A percentile compares a stretch with the other conserved stretches of the same genome.
Conservation (phyloP, 176 grass and related monocot genomes). For the Pontederia paniculata region DNA sequence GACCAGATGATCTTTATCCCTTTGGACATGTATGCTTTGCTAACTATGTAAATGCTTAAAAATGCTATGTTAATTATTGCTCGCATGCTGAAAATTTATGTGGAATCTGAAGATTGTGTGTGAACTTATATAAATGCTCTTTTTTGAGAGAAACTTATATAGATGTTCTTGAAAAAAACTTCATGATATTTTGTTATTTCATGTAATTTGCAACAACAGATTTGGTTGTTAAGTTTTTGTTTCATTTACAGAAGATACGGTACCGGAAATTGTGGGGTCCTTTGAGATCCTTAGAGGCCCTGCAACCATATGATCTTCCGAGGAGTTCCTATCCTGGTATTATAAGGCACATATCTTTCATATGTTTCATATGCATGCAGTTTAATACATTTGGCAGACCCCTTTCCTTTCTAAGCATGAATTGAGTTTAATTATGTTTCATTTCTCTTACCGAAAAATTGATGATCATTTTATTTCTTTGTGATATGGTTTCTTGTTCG, state of each 20-base stretch:
- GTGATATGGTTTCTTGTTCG: no score
- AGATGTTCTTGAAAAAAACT: neutral
- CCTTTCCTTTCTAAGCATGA: neutral
- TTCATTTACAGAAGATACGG: slow-evolving; percentile 43
- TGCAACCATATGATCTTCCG: slow-evolving; percentile 58
- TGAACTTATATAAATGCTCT: neutral
- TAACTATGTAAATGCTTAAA: neutral
- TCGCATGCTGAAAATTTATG: neutral
- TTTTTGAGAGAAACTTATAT: neutral
- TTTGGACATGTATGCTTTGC: slow-evolving; percentile 42
- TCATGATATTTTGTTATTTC: neutral
- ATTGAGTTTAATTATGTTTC: no score
- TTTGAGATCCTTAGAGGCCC: slow-evolving; percentile 40
- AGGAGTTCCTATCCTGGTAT: slow-evolving; percentile 60
- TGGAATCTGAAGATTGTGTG: neutral
- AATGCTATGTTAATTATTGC: neutral
- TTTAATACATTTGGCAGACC: slow-evolving; percentile 1
- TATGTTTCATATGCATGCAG: neutral
- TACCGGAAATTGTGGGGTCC: slow-evolving; percentile 80
- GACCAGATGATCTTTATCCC: slow-evolving; percentile 46
- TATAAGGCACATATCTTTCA: neutral
- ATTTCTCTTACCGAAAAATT: no score
- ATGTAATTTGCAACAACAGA: slow-evolving; percentile 6
- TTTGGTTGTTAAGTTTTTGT: slow-evolving; percentile 8
- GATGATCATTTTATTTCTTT: no score